These are phyloP conservation scores for Globisporangium nunn DNA, from an alignment of 352 stramenopile genomes.

Conservation along the genomic window DNA sequence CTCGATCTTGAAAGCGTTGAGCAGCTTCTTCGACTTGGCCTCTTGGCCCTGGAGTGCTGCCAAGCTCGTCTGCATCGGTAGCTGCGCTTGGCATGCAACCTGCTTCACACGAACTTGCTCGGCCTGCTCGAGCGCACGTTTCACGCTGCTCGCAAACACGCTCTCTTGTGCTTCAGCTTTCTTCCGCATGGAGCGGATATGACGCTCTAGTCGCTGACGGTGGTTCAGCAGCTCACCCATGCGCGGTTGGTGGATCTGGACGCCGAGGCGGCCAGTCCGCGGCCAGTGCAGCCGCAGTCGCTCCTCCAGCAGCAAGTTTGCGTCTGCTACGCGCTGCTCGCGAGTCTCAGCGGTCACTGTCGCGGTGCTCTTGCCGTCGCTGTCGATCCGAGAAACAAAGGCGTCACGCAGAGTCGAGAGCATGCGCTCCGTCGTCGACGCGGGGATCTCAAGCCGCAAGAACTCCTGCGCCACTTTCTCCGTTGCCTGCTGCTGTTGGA, in stretches of 20 bases:
- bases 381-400: constrained; percentile 40
- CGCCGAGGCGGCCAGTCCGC: constrained; percentile 68
- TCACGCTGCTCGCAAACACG: constrained; percentile 30
- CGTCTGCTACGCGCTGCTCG: constrained; percentile 29
- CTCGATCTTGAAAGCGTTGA: constrained; percentile 37
- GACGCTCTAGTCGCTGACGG: constrained; percentile 60
- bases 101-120: constrained; percentile 38
- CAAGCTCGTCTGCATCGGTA: constrained; percentile 68
- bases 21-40: constrained; percentile 66
- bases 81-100: constrained; percentile 44
- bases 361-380: constrained; percentile 13
- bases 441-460: constrained; percentile 23
- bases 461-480: constrained; percentile 27
- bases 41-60: constrained; percentile 82
- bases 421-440: constrained; percentile 15
- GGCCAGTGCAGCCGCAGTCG: constrained; percentile 86
- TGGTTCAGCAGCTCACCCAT: constrained; percentile 80
- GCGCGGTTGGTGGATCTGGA: constrained; percentile 82
- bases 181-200: constrained; percentile 46
- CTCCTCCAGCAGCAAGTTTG: constrained; percentile 67
- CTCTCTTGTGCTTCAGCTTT: constrained; percentile 47
- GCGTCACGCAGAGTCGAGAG: constrained; percentile 29
- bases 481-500: constrained; percentile 11
- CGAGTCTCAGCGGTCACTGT: constrained; percentile 20
- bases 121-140: constrained; percentile 19